These are phyloP conservation scores for Afroboletus lepidellus DNA, from an alignment of 1,284 basidiomycete species.

Conservation along the genomic window DNA sequence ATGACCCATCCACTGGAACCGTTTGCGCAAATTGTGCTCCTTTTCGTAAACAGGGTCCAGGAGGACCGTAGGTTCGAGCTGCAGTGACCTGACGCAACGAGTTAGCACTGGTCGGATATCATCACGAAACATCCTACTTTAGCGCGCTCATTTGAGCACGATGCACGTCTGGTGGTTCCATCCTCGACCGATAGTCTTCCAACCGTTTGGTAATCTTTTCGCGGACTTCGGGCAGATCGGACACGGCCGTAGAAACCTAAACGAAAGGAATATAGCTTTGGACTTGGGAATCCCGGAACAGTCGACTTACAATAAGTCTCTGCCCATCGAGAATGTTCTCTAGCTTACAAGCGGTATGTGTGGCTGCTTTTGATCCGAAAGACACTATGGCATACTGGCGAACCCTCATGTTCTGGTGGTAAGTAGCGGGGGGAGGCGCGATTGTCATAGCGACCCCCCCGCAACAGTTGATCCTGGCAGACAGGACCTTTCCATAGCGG, in stretches of 20 bases:
- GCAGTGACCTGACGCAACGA: slow-evolving; percentile 21
- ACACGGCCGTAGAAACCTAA: slow-evolving; percentile 44
- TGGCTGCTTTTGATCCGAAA: slow-evolving; percentile 39
- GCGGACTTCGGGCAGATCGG: slow-evolving; percentile 52
- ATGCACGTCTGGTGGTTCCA: slow-evolving; percentile 17
- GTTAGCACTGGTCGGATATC: slow-evolving; percentile 8
- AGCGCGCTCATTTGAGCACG: slow-evolving; percentile 30
- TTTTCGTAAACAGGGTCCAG: slow-evolving; percentile 19
- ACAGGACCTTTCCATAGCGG: slow-evolving; percentile 42
- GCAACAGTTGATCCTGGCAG: slow-evolving; percentile 48
- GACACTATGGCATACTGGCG: slow-evolving; percentile 51
- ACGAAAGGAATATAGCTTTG: background rate
- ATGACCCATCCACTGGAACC: slow-evolving; percentile 12
- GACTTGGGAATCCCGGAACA: background rate
- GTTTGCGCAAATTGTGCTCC: slow-evolving; percentile 1
- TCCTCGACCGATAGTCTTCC: slow-evolving; percentile 21
- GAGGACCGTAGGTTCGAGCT: slow-evolving; percentile 28
- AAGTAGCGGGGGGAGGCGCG: slow-evolving; percentile 25
- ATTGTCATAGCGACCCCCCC: slow-evolving; percentile 41
- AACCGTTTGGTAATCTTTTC: slow-evolving; percentile 39
- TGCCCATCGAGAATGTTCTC: slow-evolving; percentile 41
- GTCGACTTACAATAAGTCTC: slow-evolving; percentile 40
- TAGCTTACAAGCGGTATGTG: slow-evolving; percentile 42
- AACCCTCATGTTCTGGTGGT: slow-evolving; percentile 34
- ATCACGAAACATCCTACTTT: slow-evolving; percentile 14